Evolutionary conservation across 2,329 filamentous ascomycete species (phyloP).

Genomic region (Trichophyton equinum): DNA sequence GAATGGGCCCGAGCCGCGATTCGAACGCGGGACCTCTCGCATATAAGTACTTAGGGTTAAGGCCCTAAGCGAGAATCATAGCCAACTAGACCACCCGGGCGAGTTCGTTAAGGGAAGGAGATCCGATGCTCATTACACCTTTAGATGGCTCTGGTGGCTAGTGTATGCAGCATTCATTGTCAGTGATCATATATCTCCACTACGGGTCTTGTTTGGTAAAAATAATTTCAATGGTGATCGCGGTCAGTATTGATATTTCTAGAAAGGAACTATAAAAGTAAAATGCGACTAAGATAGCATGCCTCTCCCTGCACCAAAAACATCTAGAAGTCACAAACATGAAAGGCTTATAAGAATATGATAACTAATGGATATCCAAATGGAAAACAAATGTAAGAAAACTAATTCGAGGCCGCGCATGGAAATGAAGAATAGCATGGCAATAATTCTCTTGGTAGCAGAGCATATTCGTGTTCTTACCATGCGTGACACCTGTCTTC

Average conservation of each 20-base stretch:
- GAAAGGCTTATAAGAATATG: neutral
- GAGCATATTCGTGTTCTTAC: neutral
- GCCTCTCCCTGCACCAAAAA: neutral
- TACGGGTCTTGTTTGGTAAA: neutral
- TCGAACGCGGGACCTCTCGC: conserved; percentile 6
- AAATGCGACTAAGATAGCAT: neutral
- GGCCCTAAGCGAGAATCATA: conserved; percentile 6
- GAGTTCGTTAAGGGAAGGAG: neutral
- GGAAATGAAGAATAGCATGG: neutral
- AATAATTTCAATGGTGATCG: neutral
- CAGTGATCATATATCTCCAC: no score
- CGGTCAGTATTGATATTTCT: neutral
- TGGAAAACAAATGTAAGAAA: neutral
- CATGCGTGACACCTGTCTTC: no score
- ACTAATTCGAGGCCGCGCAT: neutral
- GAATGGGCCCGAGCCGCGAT: conserved; percentile 5
- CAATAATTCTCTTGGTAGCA: neutral
- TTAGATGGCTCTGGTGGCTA: neutral
- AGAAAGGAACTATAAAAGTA: neutral
- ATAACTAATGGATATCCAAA: neutral
- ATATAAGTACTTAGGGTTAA: conserved; percentile 5
- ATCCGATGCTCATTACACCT: neutral
- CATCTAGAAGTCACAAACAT: neutral
- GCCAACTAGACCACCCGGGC: conserved; percentile 6
- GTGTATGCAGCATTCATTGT: no score